Conservation (phyloP, 176 grass and related monocot species). For the Secale cereale region DNA sequence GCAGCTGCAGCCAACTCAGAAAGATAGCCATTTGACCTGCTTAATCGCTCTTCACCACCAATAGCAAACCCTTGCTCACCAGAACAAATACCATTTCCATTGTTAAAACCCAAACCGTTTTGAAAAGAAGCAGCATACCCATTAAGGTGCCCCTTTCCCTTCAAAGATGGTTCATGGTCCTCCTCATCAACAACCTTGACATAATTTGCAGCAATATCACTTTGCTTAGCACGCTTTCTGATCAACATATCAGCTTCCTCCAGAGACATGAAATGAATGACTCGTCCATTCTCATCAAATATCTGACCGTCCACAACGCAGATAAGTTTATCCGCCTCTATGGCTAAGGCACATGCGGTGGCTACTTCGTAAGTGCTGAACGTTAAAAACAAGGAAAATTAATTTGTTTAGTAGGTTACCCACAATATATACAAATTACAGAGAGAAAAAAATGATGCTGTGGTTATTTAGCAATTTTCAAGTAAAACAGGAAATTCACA, state of each 20-base stretch:
- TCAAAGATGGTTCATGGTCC: slow-evolving; percentile 21
- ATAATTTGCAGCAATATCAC: slow-evolving; percentile 85
- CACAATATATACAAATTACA: slow-evolving; percentile 3
- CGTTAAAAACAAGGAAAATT: slow-evolving; percentile 20
- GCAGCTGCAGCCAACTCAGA: slow-evolving; percentile 90
- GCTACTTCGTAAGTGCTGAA: slow-evolving; percentile 91
- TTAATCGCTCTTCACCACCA: slow-evolving; percentile 72
- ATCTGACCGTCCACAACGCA: slow-evolving; percentile 82
- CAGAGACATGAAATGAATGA: slow-evolving; percentile 78
- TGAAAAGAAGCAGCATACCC: slow-evolving; percentile 45
- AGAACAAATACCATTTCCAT: slow-evolving; percentile 74
- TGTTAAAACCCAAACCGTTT: slow-evolving; percentile 82
- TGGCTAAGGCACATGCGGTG: slow-evolving; percentile 79
- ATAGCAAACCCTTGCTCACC: slow-evolving; percentile 74
- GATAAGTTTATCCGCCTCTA: slow-evolving; percentile 87
- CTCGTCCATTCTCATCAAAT: slow-evolving; percentile 62
- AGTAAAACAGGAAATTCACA: neutral
- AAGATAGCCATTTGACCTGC: slow-evolving; percentile 74
- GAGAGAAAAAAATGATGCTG: neutral
- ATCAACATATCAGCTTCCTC: slow-evolving; percentile 76
- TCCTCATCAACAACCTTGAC: slow-evolving; percentile 60
- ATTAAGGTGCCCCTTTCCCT: neutral
- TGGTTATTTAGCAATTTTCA: slow-evolving; percentile 1
- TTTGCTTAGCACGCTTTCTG: slow-evolving; percentile 65
- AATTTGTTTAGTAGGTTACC: slow-evolving; percentile 33